Conservation (phyloP, 305 asterid species). For the Solanum aculeatissimum region DNA sequence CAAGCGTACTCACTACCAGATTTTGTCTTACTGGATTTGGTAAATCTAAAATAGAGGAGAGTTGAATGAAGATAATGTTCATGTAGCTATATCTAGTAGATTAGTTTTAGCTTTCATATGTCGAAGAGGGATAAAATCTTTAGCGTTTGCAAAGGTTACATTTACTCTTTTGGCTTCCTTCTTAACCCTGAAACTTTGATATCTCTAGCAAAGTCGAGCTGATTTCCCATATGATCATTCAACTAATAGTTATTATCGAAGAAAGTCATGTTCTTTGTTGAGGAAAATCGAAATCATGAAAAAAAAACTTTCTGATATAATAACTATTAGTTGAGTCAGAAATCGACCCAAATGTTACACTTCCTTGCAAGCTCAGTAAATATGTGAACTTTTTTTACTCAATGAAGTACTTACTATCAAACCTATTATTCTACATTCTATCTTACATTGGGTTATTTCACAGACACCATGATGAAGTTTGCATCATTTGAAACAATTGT, state of each 20-base stretch:
- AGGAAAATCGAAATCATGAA: no score
- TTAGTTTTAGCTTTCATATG: neutral
- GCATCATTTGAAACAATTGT: conserved; percentile 77
- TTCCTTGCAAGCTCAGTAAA: neutral
- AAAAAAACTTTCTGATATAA: no score
- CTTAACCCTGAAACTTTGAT: neutral
- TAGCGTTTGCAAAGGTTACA: neutral
- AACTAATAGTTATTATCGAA: no score
- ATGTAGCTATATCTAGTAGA: neutral
- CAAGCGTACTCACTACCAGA: neutral
- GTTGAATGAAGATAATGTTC: neutral
- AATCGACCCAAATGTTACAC: neutral
- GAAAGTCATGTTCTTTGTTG: no score
- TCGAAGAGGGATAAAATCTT: neutral
- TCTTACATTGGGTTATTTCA: neutral
- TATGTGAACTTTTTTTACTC: neutral
- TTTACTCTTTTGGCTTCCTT: neutral
- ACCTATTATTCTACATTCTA: neutral
- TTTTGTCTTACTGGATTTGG: neutral
- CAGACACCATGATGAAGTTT: conserved; percentile 94
- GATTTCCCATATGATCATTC: no score
- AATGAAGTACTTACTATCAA: neutral
- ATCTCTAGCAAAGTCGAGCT: neutral
- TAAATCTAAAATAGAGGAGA: neutral
- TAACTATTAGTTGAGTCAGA: no score